Conservation (phyloP, 441 rosid species). For the Aquilaria agallochum region DNA sequence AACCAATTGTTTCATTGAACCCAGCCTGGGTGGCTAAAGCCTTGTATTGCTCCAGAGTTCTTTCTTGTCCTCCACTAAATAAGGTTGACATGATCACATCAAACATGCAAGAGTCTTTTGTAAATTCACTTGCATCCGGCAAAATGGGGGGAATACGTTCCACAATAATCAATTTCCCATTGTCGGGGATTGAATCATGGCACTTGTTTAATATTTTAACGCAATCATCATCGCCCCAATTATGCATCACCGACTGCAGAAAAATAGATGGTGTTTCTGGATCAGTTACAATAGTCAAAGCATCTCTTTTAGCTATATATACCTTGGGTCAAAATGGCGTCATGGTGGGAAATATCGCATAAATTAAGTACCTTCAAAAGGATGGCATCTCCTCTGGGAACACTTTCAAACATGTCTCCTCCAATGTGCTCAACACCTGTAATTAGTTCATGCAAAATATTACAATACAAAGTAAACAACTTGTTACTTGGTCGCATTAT, state of each 20-base stretch:
- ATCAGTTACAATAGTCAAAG: no score
- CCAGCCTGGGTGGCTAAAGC: constrained; percentile 14
- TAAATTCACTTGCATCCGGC: constrained; percentile 8
- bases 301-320: no score
- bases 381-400: constrained; percentile 47
- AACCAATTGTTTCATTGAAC: not conserved
- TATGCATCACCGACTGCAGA: constrained; percentile 38
- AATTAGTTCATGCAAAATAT: no score
- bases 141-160: constrained; percentile 12
- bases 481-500: no score
- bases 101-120: constrained; percentile 7
- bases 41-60: constrained; percentile 17
- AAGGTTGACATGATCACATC: constrained; percentile 11
- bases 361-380: constrained; percentile 34
- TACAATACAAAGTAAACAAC: no score
- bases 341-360: not conserved
- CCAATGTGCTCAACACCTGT: constrained; percentile 30
- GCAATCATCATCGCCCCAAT: constrained; percentile 32
- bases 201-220: constrained; percentile 40
- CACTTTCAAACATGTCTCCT: constrained; percentile 34
- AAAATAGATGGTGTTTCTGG: no score
- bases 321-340: not conserved
- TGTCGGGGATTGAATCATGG: constrained; percentile 26
- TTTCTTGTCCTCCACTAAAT: constrained; percentile 15
- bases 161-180: constrained; percentile 36